Conservation (phyloP, 2,329 filamentous ascomycete species). For the Paecilomyces niveus region DNA sequence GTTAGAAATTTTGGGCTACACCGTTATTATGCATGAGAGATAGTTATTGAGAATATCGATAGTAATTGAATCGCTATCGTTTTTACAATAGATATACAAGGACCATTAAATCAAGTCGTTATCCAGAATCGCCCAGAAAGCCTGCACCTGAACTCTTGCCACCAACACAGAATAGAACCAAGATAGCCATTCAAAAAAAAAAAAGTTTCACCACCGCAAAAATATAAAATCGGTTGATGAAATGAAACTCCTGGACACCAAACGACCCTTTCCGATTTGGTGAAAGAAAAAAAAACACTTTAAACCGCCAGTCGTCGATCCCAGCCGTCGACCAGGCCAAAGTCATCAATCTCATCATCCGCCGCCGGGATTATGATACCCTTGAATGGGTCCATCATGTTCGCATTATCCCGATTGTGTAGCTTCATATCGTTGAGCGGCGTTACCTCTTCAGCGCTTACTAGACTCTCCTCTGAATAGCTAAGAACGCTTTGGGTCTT, state of each 20-base stretch:
- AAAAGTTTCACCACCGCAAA: neutral
- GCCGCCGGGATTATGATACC: constrained; percentile 30
- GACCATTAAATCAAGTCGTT: neutral
- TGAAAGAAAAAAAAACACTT: constrained; percentile 2
- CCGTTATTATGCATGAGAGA: neutral
- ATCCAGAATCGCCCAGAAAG: neutral
- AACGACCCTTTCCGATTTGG: neutral
- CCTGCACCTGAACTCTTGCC: neutral
- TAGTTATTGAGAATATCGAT: neutral
- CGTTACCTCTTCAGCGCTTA: constrained; percentile 43
- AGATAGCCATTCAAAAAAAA: neutral
- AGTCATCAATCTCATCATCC: constrained; percentile 26
- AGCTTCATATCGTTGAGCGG: constrained; percentile 15
- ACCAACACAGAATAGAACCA: neutral
- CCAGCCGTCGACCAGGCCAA: constrained; percentile 23
- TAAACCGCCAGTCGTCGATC: constrained; percentile 27
- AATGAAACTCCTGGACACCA: neutral
- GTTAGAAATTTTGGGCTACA: neutral
- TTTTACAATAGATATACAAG: neutral
- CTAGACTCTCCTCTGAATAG: constrained; percentile 54
- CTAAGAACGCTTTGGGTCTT: constrained; percentile 50
- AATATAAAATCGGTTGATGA: neutral
- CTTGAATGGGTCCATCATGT: constrained; percentile 26
- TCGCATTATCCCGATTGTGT: constrained; percentile 22
- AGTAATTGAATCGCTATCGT: neutral